Percentiles rank a stretch among this genome's conserved stretches.
phyloP scores from a whole-genome alignment of 106 monocot genomes.

The Amphibolis antarctica region DNA sequence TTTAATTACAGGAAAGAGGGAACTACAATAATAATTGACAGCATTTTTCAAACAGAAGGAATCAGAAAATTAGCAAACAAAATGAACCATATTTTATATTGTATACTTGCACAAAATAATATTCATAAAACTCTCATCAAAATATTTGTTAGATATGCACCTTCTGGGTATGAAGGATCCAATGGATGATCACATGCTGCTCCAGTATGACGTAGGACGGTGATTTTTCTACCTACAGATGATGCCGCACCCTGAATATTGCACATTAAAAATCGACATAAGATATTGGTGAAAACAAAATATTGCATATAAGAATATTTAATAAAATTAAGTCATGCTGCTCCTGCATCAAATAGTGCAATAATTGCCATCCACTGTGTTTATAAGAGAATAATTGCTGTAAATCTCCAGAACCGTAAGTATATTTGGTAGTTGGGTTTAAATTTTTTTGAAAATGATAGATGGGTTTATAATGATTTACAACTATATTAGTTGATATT shows the following conservation, averaged over 20 bases:
- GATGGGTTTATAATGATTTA: too few relatives aligned
- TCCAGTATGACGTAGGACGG: constrained; percentile 69
- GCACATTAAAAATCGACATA: neutral
- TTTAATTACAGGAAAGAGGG: neutral
- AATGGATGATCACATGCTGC: constrained; percentile 89
- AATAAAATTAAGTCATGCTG: too few relatives aligned
- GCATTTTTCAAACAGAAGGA: neutral
- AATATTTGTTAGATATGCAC: constrained; percentile 65
- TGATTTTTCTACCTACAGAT: constrained; percentile 63
- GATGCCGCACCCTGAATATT: constrained; percentile 61
- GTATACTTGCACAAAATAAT: neutral
- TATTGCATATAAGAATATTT: too few relatives aligned
- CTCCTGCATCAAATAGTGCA: too few relatives aligned
- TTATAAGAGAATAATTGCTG: too few relatives aligned
- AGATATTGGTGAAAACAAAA: too few relatives aligned
- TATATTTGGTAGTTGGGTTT: too few relatives aligned
- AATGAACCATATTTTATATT: neutral
- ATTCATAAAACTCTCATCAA: constrained; percentile 54
- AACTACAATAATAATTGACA: neutral
- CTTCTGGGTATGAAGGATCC: constrained; percentile 81
- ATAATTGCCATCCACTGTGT: too few relatives aligned
- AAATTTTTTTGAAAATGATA: too few relatives aligned
- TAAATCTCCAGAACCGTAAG: too few relatives aligned
- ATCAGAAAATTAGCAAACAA: neutral
- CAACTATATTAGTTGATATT: too few relatives aligned